phyloP scores from a whole-genome alignment of 2,329 filamentous ascomycete genomes.

The Penicillium sp. region DNA sequence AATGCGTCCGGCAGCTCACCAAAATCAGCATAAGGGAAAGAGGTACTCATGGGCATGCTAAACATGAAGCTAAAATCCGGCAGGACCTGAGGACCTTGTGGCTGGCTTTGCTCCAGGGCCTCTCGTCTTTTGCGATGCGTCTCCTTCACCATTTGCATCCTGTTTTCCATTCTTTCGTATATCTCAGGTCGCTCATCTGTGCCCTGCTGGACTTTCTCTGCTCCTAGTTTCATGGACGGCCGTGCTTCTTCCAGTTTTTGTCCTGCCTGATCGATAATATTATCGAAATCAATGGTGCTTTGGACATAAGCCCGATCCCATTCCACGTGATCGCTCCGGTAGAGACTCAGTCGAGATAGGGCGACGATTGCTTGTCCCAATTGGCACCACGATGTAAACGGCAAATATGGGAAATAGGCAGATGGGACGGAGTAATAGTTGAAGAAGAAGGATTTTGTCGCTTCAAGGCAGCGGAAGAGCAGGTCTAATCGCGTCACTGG shows the following conservation, averaged over 20 bases:
- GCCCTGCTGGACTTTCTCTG: background rate
- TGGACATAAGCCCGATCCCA: slow-evolving; percentile 28
- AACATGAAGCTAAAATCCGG: slow-evolving; percentile 10
- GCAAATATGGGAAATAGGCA: slow-evolving; percentile 46
- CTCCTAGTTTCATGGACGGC: background rate
- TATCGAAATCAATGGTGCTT: slow-evolving; percentile 21
- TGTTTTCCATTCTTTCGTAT: slow-evolving; percentile 5
- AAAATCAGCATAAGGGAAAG: slow-evolving; percentile 13
- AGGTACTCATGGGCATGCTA: slow-evolving; percentile 10
- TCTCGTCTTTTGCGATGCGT: slow-evolving; percentile 12
- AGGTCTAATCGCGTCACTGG: slow-evolving; percentile 49
- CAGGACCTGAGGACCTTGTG: background rate
- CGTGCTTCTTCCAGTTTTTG: slow-evolving; percentile 20
- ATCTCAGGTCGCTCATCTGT: slow-evolving; percentile 10
- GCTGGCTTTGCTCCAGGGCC: slow-evolving; percentile 5
- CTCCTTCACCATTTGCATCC: slow-evolving; percentile 12
- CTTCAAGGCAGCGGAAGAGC: slow-evolving; percentile 51
- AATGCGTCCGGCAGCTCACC: background rate
- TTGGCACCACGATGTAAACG: slow-evolving; percentile 48
- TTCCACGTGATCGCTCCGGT: slow-evolving; percentile 12
- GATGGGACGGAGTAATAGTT: slow-evolving; percentile 49
- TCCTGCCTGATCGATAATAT: slow-evolving; percentile 14
- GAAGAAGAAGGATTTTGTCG: slow-evolving; percentile 52
- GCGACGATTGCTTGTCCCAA: slow-evolving; percentile 46
- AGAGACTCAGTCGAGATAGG: slow-evolving; percentile 27